Evolutionary conservation across 2,329 filamentous ascomycete species (phyloP).

Genomic region (Anthostomella pinea): DNA sequence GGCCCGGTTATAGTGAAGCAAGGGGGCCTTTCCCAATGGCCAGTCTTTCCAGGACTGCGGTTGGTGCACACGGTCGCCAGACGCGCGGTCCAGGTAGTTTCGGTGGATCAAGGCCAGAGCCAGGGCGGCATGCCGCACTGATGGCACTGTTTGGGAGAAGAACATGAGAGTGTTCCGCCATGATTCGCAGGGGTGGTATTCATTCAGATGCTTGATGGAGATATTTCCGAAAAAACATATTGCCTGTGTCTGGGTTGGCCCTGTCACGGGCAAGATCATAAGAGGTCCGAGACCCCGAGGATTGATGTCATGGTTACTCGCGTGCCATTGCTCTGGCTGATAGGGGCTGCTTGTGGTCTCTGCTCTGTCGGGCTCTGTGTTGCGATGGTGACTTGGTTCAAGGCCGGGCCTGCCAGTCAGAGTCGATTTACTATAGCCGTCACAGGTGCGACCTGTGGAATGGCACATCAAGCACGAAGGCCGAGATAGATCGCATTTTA

Average conservation of each 20-base stretch:
- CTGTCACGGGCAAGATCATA: constrained; percentile 8
- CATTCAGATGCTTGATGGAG: constrained; percentile 28
- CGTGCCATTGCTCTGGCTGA: constrained; percentile 4
- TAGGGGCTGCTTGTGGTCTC: constrained; percentile 1
- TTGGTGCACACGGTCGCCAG: constrained; percentile 6
- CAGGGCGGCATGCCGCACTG: constrained; percentile 34
- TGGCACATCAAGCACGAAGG: constrained; percentile 36
- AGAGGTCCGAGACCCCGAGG: constrained; percentile 7
- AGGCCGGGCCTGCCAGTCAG: constrained; percentile 1
- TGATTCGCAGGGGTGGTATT: constrained; percentile 30
- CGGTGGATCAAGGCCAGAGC: constrained; percentile 30
- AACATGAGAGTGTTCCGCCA: constrained; percentile 35
- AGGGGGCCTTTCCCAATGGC: constrained; percentile 19
- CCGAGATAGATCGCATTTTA: constrained; percentile 36
- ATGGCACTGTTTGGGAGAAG: constrained; percentile 34
- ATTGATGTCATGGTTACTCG: background rate
- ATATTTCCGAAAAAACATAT: constrained; percentile 31
- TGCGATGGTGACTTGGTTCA: constrained; percentile 3
- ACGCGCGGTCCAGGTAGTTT: constrained; percentile 21
- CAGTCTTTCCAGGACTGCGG: constrained; percentile 2
- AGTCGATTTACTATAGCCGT: constrained; percentile 26
- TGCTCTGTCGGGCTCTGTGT: constrained; percentile 1
- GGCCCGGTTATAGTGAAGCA: constrained; percentile 30
- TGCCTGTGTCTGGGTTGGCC: constrained; percentile 21
- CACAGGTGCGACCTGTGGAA: constrained; percentile 37